Evolutionary conservation across 768 basidiomycete genomes (phyloP).

Genomic region (Exsudoporus frostii): DNA sequence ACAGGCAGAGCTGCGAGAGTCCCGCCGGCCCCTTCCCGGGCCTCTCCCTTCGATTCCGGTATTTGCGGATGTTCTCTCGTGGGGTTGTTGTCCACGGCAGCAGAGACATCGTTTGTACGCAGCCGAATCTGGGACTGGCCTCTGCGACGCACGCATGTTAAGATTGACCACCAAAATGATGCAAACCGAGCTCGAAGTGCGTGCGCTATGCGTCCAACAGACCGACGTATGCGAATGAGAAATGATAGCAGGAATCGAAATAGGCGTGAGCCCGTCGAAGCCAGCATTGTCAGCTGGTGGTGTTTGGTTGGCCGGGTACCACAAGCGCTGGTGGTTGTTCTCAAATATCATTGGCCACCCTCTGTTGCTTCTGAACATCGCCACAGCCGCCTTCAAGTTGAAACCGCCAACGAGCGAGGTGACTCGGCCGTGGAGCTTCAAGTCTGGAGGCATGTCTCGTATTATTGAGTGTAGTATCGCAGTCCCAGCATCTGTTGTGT

Average conservation of each 20-base stretch:
- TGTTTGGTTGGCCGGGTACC: background rate
- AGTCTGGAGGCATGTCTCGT: too few relatives aligned
- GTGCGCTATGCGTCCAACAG: background rate
- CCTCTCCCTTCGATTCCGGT: background rate
- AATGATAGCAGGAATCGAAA: slow-evolving; percentile 7
- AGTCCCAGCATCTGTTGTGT: too few relatives aligned
- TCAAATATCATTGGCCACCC: too few relatives aligned
- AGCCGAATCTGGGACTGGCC: background rate
- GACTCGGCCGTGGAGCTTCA: too few relatives aligned
- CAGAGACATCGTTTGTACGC: background rate
- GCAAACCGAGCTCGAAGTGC: background rate
- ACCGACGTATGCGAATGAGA: background rate
- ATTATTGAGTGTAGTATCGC: too few relatives aligned
- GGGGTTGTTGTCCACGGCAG: background rate
- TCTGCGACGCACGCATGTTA: background rate
- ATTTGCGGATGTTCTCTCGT: background rate
- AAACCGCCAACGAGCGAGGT: too few relatives aligned
- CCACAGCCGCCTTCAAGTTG: too few relatives aligned
- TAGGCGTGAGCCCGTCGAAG: background rate
- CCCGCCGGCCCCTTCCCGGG: background rate
- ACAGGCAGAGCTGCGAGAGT: slow-evolving; percentile 6
- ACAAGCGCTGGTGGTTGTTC: background rate
- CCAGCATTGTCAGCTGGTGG: background rate
- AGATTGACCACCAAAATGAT: slow-evolving; percentile 5
- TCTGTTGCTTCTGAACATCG: too few relatives aligned